Evolutionary conservation across 306 rosid genomes (phyloP), one percentile per base, ranked within the genome.

Genomic region (Lotus japonicus): DNA sequence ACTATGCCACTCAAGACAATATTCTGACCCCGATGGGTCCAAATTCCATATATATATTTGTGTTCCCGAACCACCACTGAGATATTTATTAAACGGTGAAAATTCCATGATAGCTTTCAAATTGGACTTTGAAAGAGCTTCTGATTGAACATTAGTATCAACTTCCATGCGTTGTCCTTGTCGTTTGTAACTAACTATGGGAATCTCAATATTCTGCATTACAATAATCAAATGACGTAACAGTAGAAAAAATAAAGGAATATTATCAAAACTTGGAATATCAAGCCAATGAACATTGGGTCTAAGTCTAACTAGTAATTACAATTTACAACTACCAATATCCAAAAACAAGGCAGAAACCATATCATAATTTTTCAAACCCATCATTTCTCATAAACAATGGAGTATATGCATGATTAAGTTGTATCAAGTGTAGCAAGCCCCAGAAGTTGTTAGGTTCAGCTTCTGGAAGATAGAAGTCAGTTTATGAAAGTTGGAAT

Each of bases 191-290:
- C 79, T 79, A 57, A 82, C 81, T 65, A 85, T 12, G 15, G 89
- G 86, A 73, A 85, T 82, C 78, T 85, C 89, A 70, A 85, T 70
- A 85, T 85, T 85, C 89, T 85, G 80, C 78, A 59, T 21, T 38
- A 63, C 64, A 42, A 67, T 17, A 58, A 64, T 49, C 7, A 67
- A 65, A 66, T 15, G 51, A n/a, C 52, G 13, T 2, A 51, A 45
- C 39, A 54, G 13, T 11, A 53, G n/a, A n/a, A 64, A 81, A 8
- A 33, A 18, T 55, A 31, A 48, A 42, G 10, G 26, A 68, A n/a
- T n/a, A n/a, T 63, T 11, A 73, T 54, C 14, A 74, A 44, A 11
- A 68, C 3, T 28, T 16, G 15, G 44, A 26, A 26, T 26, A 26
- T 26, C 31, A 26, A 26, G 31, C 31, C 2, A 26, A 2, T n/a